Percentiles rank a stretch among this genome's conserved stretches.
Evolutionary conservation across 2,329 filamentous ascomycete genomes (phyloP).

Genomic region (Chrysoporthe cubensis): DNA sequence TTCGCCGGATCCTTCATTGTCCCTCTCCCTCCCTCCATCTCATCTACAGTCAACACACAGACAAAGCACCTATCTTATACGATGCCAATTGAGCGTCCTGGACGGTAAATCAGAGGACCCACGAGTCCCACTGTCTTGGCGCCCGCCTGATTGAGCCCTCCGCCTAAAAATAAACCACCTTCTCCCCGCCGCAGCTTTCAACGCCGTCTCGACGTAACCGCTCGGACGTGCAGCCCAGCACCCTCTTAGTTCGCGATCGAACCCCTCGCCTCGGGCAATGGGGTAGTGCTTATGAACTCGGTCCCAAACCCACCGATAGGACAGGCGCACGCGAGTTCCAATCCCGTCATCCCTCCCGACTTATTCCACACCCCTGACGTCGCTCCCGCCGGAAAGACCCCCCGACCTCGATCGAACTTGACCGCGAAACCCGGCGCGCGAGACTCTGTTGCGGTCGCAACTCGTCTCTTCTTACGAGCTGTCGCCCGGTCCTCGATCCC

Average conservation of each 20-base stretch:
- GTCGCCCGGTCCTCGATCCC: neutral
- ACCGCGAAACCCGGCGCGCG: neutral
- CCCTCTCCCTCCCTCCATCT: neutral
- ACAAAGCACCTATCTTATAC: neutral
- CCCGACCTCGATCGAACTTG: neutral
- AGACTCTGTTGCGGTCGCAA: neutral
- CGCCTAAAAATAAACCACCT: neutral
- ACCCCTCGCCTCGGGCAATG: slow-evolving; percentile 1
- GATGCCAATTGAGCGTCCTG: slow-evolving; percentile 10
- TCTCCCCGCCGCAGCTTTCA: slow-evolving; percentile 15
- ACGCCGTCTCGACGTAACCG: slow-evolving; percentile 5
- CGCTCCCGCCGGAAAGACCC: neutral
- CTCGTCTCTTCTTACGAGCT: neutral
- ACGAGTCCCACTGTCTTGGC: neutral
- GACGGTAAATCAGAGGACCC: neutral
- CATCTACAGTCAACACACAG: neutral
- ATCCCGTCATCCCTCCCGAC: neutral
- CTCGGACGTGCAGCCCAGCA: neutral
- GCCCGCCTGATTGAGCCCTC: slow-evolving; percentile 5
- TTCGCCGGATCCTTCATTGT: neutral
- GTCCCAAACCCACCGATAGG: slow-evolving; percentile 9
- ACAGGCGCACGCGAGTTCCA: neutral
- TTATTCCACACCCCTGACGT: neutral
- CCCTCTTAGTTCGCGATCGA: neutral
- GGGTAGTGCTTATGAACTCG: slow-evolving; percentile 8